Evolutionary conservation across 148 eudicot species (phyloP), one percentile per base, ranked within the genome.

Genomic region (Nepenthes gracilis): DNA sequence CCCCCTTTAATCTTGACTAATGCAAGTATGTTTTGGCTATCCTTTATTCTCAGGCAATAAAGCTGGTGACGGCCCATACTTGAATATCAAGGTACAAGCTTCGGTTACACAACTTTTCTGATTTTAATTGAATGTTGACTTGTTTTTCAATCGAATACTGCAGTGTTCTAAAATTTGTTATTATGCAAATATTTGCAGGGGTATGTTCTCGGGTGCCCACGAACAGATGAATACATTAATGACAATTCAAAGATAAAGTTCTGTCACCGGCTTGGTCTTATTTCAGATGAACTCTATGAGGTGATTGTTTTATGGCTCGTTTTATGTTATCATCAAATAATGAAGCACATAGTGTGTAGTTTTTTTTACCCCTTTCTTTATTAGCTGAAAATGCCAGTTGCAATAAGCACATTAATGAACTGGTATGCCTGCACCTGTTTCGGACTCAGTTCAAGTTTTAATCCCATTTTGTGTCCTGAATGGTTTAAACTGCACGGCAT

Each of bases 51-150:
- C 61, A 66, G 70, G 50, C 35, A 50, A 49, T 59, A 32, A 11
- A 2, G 50, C 48, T 0, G 70, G 70, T 5, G 64, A 48, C 0
- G 2, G 14, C 6, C 70, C 70, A 1, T 36, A n/a, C 23, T 52
- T 66, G 57, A 58, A 66, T 43, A 36, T 66, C 40, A 58, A 66
- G 55, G 70, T 66, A 50, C 9, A 40, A 40, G 45, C 45, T 40
- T 40, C 8, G 45, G 45, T 40, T 40, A 49, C 13, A 5, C 4
- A 49, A n/a, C 53, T 10, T 49, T 52, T 5, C 9, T 23, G 38
- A 8, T 52, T 51, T 63, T 12, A 6, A 33, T 35, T 36, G 47
- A 54, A 36, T 35, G 5, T 34, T 51, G 3, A 47, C 12, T 33
- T 2, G 11, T 34, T 47, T 1, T 33, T 35, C 53, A 40, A 40